These are phyloP conservation scores for Colletotrichum destructivum DNA, from an alignment of 2,329 filamentous ascomycete species.

Conservation along the genomic window DNA sequence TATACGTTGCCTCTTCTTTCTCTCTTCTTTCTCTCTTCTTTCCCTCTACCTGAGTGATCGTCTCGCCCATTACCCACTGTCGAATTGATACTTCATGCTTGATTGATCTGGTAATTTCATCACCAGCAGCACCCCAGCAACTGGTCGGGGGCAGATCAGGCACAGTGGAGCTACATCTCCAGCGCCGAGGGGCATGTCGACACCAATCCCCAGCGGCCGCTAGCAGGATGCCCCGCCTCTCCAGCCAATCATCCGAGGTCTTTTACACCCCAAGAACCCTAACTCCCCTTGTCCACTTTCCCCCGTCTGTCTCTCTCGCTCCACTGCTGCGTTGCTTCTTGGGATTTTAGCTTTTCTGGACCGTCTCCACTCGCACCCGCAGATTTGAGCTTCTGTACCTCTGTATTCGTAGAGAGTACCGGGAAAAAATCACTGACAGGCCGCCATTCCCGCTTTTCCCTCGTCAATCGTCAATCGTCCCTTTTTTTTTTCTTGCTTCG, in stretches of 20 bases:
- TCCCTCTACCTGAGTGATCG: not conserved
- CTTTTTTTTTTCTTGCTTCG: slow-evolving; percentile 1
- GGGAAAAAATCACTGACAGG: not conserved
- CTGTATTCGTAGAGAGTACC: too few species aligned
- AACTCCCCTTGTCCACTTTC: not conserved
- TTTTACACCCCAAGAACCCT: slow-evolving; percentile 3
- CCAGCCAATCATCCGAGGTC: slow-evolving; percentile 7
- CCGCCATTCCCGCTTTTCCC: slow-evolving; percentile 10
- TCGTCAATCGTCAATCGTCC: slow-evolving; percentile 4
- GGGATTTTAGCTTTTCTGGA: slow-evolving; percentile 30
- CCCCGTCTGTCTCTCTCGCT: not conserved
- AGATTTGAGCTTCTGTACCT: slow-evolving; percentile 23
- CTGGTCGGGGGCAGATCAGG: slow-evolving; percentile 35
- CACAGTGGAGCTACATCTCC: slow-evolving; percentile 20
- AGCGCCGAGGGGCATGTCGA: slow-evolving; percentile 5
- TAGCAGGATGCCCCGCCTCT: slow-evolving; percentile 6
- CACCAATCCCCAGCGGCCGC: slow-evolving; percentile 24
- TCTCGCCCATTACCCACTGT: not conserved
- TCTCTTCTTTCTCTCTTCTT: not conserved
- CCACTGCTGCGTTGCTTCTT: slow-evolving; percentile 19
- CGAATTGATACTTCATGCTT: slow-evolving; percentile 25
- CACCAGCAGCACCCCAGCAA: slow-evolving; percentile 34
- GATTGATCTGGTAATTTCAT: slow-evolving; percentile 34
- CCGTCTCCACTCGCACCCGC: slow-evolving; percentile 1
- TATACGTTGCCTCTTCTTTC: not conserved